Evolutionary conservation across 495 filamentous ascomycete genomes (phyloP).

Genomic region (Terfezia boudieri): DNA sequence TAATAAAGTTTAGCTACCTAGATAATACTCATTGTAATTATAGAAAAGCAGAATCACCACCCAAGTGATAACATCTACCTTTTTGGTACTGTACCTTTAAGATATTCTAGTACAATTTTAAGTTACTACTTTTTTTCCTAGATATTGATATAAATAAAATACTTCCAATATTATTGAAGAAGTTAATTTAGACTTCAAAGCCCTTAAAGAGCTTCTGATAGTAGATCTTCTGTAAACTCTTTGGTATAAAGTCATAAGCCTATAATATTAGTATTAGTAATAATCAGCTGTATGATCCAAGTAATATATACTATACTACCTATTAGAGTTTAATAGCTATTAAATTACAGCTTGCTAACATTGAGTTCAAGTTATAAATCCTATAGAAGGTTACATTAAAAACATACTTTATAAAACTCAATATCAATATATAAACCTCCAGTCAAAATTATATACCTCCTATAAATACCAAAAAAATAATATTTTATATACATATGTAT

Average conservation of each 20-base stretch:
- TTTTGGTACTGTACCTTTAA: neutral
- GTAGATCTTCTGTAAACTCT: neutral
- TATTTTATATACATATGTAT: neutral
- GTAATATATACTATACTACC: too few relatives aligned
- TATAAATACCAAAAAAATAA: neutral
- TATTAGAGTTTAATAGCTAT: neutral
- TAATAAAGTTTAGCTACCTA: too few relatives aligned
- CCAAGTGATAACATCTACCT: too few relatives aligned
- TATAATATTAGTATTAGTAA: neutral
- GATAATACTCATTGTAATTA: too few relatives aligned
- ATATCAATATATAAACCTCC: neutral
- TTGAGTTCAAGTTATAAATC: neutral
- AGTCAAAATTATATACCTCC: neutral
- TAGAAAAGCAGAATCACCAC: too few relatives aligned
- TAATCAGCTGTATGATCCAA: neutral
- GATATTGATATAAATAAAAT: neutral
- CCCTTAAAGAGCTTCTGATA: neutral
- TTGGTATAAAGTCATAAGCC: neutral
- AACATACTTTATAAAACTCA: neutral
- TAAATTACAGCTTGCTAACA: neutral
- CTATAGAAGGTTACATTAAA: neutral
- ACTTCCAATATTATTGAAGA: neutral
- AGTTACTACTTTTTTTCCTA: constrained; percentile 1
- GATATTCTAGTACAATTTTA: neutral
- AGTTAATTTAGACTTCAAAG: neutral